These are phyloP conservation scores for Mycena sp. DNA, from an alignment of 1,284 basidiomycete genomes.

Conservation along the genomic window DNA sequence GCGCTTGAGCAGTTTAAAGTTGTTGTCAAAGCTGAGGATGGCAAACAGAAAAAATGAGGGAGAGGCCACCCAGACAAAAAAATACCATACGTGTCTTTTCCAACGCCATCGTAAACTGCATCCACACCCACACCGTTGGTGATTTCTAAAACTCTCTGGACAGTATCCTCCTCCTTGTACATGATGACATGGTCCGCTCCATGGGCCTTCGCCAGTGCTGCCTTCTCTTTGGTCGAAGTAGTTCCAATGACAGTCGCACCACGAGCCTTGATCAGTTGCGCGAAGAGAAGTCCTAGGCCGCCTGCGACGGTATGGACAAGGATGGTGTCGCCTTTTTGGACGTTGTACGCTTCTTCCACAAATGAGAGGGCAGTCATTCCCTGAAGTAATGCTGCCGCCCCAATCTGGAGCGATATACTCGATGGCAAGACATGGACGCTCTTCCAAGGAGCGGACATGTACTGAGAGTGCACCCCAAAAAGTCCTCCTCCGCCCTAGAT, in stretches of 20 bases:
- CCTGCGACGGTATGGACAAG: slow-evolving; percentile 94
- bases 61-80: neutral
- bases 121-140: slow-evolving; percentile 88
- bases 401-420: slow-evolving; percentile 69
- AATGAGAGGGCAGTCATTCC: slow-evolving; percentile 86
- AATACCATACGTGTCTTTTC: slow-evolving; percentile 84
- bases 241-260: slow-evolving; percentile 96
- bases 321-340: slow-evolving; percentile 79
- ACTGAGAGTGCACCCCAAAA: slow-evolving; percentile 78
- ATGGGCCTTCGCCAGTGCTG: slow-evolving; percentile 79
- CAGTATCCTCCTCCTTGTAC: slow-evolving; percentile 79
- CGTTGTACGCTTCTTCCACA: slow-evolving; percentile 84
- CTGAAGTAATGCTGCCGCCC: slow-evolving; percentile 77
- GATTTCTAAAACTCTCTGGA: slow-evolving; percentile 77
- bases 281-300: slow-evolving; percentile 69
- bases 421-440: slow-evolving; percentile 70
- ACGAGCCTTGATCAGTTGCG: slow-evolving; percentile 69
- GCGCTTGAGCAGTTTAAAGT: slow-evolving; percentile 83
- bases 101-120: slow-evolving; percentile 93
- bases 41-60: neutral
- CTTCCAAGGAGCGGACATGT: slow-evolving; percentile 74
- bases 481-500: slow-evolving; percentile 49
- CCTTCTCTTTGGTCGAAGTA: slow-evolving; percentile 89
- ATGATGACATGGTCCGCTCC: slow-evolving; percentile 92
- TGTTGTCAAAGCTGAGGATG: slow-evolving; percentile 73